These are phyloP conservation scores for Penicillium lividum DNA, from an alignment of 495 filamentous ascomycete species.

Conservation along the genomic window DNA sequence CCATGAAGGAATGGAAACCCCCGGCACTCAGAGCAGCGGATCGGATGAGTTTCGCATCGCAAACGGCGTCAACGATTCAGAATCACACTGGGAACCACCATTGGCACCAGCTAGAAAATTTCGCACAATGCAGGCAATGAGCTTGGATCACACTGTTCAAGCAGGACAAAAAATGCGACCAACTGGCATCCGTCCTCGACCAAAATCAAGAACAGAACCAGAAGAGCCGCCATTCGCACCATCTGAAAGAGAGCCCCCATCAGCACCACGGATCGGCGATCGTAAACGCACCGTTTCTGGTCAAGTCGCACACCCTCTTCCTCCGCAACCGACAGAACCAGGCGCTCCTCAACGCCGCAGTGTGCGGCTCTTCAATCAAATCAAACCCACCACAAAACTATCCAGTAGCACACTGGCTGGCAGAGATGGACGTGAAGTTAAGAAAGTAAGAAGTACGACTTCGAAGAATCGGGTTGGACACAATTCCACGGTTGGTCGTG, in stretches of 20 bases:
- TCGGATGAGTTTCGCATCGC: slow-evolving; percentile 45
- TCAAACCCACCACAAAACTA: slow-evolving; percentile 60
- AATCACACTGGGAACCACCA: slow-evolving; percentile 59
- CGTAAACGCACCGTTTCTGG: slow-evolving; percentile 87
- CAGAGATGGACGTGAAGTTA: slow-evolving; percentile 69
- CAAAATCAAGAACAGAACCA: slow-evolving; percentile 50
- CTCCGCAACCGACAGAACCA: slow-evolving; percentile 57
- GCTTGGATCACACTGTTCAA: slow-evolving; percentile 52
- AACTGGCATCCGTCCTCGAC: slow-evolving; percentile 51
- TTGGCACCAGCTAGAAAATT: slow-evolving; percentile 65
- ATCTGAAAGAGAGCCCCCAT: slow-evolving; percentile 39
- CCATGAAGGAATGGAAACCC: slow-evolving; percentile 46
- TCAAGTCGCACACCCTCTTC: slow-evolving; percentile 64
- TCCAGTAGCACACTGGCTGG: slow-evolving; percentile 51
- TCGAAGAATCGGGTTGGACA: slow-evolving; percentile 55
- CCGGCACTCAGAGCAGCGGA: slow-evolving; percentile 41
- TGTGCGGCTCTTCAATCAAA: slow-evolving; percentile 72
- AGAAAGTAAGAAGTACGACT: slow-evolving; percentile 70
- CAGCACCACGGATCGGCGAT: slow-evolving; percentile 45
- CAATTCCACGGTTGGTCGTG: slow-evolving; percentile 70
- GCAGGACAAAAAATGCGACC: slow-evolving; percentile 65
- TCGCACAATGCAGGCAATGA: slow-evolving; percentile 57
- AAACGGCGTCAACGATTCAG: slow-evolving; percentile 33
- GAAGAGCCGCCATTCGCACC: slow-evolving; percentile 45
- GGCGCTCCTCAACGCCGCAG: slow-evolving; percentile 75